Base-by-base conservation (phyloP, 352 stramenopile species). In the Pythium inflatum region DNA sequence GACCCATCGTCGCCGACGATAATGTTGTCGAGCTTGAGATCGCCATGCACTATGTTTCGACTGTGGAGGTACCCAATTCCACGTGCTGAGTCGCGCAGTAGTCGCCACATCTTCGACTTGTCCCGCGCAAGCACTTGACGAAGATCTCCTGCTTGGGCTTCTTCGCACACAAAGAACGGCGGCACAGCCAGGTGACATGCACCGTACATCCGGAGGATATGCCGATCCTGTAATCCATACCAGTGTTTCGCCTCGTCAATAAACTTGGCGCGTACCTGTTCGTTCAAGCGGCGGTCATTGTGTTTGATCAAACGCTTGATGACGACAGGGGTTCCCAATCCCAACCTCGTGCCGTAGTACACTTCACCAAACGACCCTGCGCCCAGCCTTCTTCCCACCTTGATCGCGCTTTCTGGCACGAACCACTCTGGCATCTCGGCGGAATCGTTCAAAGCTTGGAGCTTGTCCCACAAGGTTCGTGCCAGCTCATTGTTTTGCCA, bases 391-490 rank as follows among this genome's bases (percentile, higher is more conserved):
- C 14, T 14, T 14, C 8, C 34, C 8, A 41, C 34, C 34, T 41
- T 14, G 34, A 41, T 8, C 8, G 8, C 34, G 8, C 8, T 41
- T 14, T 41, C 34, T 14, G 34, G 34, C 8, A 58, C 46, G 59
- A 58, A 41, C 18, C 43, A n/a, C 30, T 79, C 83, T 89, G 38
- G 73, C 69, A 41, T 8, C 34, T 41, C 34, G 34, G n/a, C n/a
- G n/a, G n/a, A n/a, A n/a, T n/a, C n/a, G n/a, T n/a, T n/a, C n/a
- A n/a, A n/a, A n/a, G n/a, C n/a, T n/a, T n/a, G n/a, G n/a, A n/a
- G n/a, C n/a, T n/a, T n/a, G n/a, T n/a, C n/a, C n/a, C n/a, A n/a
- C n/a, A n/a, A n/a, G n/a, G n/a, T n/a, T n/a, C n/a, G n/a, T n/a
- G n/a, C n/a, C n/a, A n/a, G n/a, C n/a, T n/a, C n/a, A n/a, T n/a